Conservation (phyloP, 305 asterid genomes). For the Fraxinus baroniana region DNA sequence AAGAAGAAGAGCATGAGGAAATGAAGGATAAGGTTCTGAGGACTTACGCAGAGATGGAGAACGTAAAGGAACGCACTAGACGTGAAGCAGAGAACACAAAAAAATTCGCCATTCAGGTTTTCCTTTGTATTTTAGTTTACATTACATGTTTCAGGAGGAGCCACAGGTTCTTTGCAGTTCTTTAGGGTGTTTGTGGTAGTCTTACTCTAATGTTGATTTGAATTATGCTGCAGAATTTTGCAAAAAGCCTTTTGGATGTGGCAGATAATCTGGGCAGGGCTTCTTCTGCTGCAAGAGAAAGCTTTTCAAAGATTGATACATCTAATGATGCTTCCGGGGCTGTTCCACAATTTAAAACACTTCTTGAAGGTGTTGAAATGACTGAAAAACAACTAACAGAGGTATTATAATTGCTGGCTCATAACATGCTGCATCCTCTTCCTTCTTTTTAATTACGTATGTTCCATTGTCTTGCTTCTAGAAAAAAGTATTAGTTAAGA, state of each 20-base stretch:
- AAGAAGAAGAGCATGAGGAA: conserved; percentile 59
- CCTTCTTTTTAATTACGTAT: neutral
- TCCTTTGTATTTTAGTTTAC: conserved; percentile 1
- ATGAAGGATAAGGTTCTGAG: conserved; percentile 81
- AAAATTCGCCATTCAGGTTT: conserved; percentile 45
- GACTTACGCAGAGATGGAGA: conserved; percentile 82
- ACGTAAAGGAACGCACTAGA: conserved; percentile 71
- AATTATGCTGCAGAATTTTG: conserved; percentile 61
- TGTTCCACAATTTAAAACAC: conserved; percentile 72
- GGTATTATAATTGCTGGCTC: conserved; percentile 43
- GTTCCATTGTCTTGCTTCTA: neutral
- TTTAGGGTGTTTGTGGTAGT: conserved; percentile 5
- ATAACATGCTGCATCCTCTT: neutral
- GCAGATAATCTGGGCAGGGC: conserved; percentile 94
- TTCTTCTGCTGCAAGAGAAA: conserved; percentile 81
- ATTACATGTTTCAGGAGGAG: neutral
- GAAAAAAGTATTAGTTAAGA: neutral
- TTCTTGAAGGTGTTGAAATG: conserved; percentile 96
- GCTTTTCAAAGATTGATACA: conserved; percentile 67
- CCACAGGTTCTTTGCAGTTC: neutral
- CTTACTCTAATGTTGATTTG: conserved; percentile 10
- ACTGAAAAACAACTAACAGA: conserved; percentile 93
- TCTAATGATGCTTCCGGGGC: conserved; percentile 69
- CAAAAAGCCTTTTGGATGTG: conserved; percentile 75
- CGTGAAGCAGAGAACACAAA: conserved; percentile 87